Conservation (phyloP, 257 asterid genomes). For the Capsicum rhomboideum region DNA sequence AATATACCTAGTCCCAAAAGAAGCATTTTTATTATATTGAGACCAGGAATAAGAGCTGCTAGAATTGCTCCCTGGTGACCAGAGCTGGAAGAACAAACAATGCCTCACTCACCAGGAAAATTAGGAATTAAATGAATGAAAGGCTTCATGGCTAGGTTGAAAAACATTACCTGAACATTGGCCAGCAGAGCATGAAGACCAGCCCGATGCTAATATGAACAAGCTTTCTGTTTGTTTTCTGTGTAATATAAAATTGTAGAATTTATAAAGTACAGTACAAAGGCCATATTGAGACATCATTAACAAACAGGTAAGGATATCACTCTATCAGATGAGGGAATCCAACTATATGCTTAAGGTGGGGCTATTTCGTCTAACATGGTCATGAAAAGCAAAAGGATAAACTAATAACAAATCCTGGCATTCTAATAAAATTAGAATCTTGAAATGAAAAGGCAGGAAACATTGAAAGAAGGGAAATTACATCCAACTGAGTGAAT, state of each 20-base stretch:
- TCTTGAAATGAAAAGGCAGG: background rate
- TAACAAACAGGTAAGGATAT: background rate
- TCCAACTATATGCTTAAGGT: background rate
- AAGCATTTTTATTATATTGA: slow-evolving; percentile 65
- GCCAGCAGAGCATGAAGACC: slow-evolving; percentile 98
- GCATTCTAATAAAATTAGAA: background rate
- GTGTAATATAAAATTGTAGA: slow-evolving; percentile 4
- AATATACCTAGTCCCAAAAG: slow-evolving; percentile 73
- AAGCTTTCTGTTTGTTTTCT: slow-evolving; percentile 48
- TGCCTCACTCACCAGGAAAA: background rate
- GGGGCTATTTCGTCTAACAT: background rate
- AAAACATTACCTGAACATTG: slow-evolving; percentile 80
- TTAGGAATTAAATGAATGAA: background rate
- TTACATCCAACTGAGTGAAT: background rate
- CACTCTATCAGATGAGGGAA: background rate
- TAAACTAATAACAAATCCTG: background rate
- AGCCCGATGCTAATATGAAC: slow-evolving; percentile 79
- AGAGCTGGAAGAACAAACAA: slow-evolving; percentile 40
- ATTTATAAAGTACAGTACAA: background rate
- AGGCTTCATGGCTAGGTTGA: slow-evolving; percentile 51
- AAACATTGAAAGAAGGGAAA: background rate
- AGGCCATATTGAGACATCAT: background rate
- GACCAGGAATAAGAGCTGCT: slow-evolving; percentile 66
- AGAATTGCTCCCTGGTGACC: slow-evolving; percentile 70
- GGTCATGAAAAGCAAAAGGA: background rate